Evolutionary conservation across 208 protist genomes (phyloP), one percentile per base, ranked within the genome.

Genomic region (Trypanosoma conorhini): DNA sequence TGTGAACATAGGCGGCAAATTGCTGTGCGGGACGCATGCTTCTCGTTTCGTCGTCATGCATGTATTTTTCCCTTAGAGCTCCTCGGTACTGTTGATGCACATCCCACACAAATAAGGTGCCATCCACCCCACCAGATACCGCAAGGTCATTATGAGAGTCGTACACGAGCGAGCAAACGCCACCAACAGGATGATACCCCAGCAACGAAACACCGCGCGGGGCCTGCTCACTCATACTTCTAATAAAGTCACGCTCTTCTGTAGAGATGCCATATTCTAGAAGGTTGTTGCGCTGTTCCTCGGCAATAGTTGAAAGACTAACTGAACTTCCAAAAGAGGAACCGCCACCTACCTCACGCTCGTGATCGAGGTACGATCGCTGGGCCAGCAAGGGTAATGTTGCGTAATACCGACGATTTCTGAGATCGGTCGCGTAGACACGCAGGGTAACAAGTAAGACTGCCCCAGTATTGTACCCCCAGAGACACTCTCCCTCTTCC

Each of bases 31-130:
- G 22, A 31, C 63, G 55, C 22, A 51, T n/a, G 24, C 66, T 26
- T 24, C 65, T 57, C 59, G 33, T 30, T 0, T 81, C 70, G 19
- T 70, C 65, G 24, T 76, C 64, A 19, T 28, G 17, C 21, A 55
- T 58, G 50, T 52, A 35, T 30, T 24, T 56, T 38, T 76, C 72
- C 17, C 65, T 22, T 24, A 65, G 56, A 24, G 33, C 51, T 35
- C 42, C 35, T 33, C 62, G 30, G 55, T 87, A 79, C 19, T 52
- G 52, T 3, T 74, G 33, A 35, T 63, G 57, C 24, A 81, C 19
- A 70, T 88, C 80, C 83, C 83, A 88, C 12, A 82, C 30, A 30
- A 77, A 70, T 17, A 88, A 24, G 26, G 70, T 70, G 13, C 83
- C 79, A 58, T 88, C 83, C 5, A 72, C 56, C 1, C 76, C 72